Percentiles rank a stretch among this genome's conserved stretches.
phyloP scores from a whole-genome alignment of 306 rosid genomes.

The Biancaea sappan region DNA sequence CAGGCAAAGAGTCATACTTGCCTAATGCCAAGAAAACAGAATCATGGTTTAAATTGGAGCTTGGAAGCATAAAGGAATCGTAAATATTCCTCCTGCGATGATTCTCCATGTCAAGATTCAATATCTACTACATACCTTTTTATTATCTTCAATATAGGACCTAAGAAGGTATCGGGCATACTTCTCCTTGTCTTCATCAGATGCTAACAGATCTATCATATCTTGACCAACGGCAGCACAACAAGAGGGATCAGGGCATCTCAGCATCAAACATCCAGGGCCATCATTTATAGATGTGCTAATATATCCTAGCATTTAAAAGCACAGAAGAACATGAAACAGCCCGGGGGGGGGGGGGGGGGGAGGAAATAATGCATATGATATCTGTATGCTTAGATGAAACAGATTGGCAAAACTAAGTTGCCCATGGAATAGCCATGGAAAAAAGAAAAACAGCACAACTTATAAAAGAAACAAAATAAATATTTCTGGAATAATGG shows the following conservation, averaged over 20 bases:
- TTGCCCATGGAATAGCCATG: not conserved
- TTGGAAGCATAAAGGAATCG: not conserved
- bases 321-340: slow-evolving; percentile 17
- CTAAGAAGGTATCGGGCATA: slow-evolving; percentile 70
- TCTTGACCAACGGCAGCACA: slow-evolving; percentile 73
- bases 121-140: slow-evolving; percentile 45
- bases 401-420: not conserved
- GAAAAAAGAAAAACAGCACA: not conserved
- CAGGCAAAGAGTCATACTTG: slow-evolving; percentile 5
- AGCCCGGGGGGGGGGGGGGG: not conserved
- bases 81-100: slow-evolving; percentile 15
- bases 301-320: slow-evolving; percentile 52
- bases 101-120: slow-evolving; percentile 6
- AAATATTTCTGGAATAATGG: not conserved
- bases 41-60: not conserved
- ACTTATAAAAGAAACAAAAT: not conserved
- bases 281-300: slow-evolving; percentile 75
- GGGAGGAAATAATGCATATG: not conserved
- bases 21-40: not conserved
- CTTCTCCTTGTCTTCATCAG: slow-evolving; percentile 56
- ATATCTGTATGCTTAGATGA: not conserved
- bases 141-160: slow-evolving; percentile 76
- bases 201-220: slow-evolving; percentile 57
- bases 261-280: slow-evolving; percentile 79
- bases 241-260: slow-evolving; percentile 82